phyloP scores from a whole-genome alignment of 2,329 filamentous ascomycete genomes.

The Epichloe sylvatica region DNA sequence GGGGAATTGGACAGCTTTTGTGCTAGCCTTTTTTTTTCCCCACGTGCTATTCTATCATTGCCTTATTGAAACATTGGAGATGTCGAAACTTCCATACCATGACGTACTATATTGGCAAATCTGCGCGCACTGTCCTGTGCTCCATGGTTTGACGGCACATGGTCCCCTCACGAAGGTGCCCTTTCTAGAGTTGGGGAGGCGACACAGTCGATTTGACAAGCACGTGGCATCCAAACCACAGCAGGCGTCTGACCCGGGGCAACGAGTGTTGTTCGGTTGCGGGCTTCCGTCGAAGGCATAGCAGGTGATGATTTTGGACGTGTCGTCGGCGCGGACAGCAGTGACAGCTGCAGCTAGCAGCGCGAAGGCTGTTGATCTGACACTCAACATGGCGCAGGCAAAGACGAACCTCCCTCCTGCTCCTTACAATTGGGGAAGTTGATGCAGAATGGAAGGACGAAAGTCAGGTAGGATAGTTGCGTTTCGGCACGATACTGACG shows the following conservation, averaged over 20 bases:
- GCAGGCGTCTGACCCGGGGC: conserved; percentile 3
- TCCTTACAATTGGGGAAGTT: too few species aligned
- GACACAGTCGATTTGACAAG: conserved; percentile 2
- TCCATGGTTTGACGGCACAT: background rate
- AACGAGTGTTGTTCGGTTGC: background rate
- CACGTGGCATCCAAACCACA: background rate
- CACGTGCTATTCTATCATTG: background rate
- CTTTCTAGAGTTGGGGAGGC: background rate
- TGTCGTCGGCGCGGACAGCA: background rate
- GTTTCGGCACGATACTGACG: too few species aligned
- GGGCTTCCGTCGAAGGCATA: background rate
- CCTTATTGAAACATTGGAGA: too few species aligned
- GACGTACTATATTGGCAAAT: background rate
- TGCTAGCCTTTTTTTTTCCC: background rate
- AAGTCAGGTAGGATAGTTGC: background rate
- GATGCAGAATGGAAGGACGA: background rate
- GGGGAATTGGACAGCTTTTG: too few species aligned
- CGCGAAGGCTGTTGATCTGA: background rate
- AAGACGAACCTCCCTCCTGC: too few species aligned
- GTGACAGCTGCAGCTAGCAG: background rate
- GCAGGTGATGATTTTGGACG: background rate
- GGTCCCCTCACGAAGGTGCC: background rate
- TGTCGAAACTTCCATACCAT: too few species aligned
- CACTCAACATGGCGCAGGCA: background rate
- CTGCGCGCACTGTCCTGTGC: background rate